A percentile compares a stretch with the other conserved stretches of the same genome.
Evolutionary conservation across 768 basidiomycete species (phyloP).

Genomic region (Boletus sensibilis): DNA sequence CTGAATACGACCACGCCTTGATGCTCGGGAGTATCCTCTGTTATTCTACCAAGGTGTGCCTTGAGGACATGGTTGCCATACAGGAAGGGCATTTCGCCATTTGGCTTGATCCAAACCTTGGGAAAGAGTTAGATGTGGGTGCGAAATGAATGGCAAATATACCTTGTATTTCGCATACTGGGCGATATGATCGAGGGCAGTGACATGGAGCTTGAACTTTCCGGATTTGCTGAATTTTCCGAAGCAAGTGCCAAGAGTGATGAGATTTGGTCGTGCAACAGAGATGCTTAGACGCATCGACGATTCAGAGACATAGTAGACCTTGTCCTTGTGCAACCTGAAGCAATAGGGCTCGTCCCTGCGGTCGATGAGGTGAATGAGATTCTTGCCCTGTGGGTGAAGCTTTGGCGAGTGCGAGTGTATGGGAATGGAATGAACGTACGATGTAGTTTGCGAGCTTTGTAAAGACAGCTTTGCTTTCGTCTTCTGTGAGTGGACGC

Average conservation of each 20-base stretch:
- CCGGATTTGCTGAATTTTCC: conserved; percentile 97
- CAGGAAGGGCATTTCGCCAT: conserved; percentile 98
- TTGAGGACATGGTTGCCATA: conserved; percentile 99
- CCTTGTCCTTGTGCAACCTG: conserved; percentile 89
- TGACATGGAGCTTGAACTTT: conserved; percentile 97
- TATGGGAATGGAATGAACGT: conserved; percentile 24
- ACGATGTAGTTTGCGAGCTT: conserved; percentile 98
- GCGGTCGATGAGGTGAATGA: conserved; percentile 93
- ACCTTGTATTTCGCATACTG: conserved; percentile 99
- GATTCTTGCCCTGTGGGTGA: conserved; percentile 78
- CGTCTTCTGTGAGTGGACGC: conserved; percentile 96
- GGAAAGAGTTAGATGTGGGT: not conserved
- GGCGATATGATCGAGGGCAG: conserved; percentile 87
- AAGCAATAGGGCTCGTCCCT: conserved; percentile 95
- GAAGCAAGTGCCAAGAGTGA: conserved; percentile 93
- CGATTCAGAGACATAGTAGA: conserved; percentile 94
- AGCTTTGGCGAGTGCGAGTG: not conserved
- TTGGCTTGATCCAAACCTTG: conserved; percentile 98
- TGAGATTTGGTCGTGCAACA: conserved; percentile 87
- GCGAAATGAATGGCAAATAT: conserved; percentile 13
- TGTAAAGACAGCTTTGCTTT: conserved; percentile 93
- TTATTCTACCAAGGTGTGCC: conserved; percentile 97
- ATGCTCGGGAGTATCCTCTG: conserved; percentile 98
- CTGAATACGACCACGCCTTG: conserved; percentile 96
- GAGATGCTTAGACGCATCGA: conserved; percentile 93